These are phyloP conservation scores for Rutidosis leptorrhynchoides DNA, from an alignment of 129 eudicot genomes.

Conservation along the genomic window DNA sequence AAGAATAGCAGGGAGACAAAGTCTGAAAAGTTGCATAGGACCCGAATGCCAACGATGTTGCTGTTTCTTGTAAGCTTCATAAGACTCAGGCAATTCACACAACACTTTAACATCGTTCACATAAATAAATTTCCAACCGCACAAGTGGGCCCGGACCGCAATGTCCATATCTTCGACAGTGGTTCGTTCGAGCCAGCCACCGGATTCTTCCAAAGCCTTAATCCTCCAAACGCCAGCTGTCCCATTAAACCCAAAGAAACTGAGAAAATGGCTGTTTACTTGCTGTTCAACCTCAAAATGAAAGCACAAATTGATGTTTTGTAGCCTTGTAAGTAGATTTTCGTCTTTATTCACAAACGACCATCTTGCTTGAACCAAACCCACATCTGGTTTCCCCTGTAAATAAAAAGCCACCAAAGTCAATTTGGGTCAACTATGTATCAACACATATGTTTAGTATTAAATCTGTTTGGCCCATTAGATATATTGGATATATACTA, in stretches of 20 bases:
- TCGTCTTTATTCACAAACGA: conserved; percentile 88
- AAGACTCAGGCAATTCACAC: conserved; percentile 72
- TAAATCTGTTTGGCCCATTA: not conserved
- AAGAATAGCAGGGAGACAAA: conserved; percentile 58
- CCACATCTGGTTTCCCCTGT: conserved; percentile 85
- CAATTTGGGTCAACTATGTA: not conserved
- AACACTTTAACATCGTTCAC: conserved; percentile 59
- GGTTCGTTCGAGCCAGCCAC: conserved; percentile 94
- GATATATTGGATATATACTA: not conserved
- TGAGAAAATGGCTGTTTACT: conserved; percentile 72
- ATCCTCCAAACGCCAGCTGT: conserved; percentile 99
- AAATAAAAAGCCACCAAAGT: conserved; percentile 15
- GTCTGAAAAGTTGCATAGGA: conserved; percentile 79
- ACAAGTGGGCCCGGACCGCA: conserved; percentile 61
- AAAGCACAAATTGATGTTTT: conserved; percentile 83
- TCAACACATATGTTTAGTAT: not conserved
- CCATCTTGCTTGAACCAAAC: conserved; percentile 92
- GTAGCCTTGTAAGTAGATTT: conserved; percentile 80
- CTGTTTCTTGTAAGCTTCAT: conserved; percentile 77
- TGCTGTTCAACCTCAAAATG: conserved; percentile 98
- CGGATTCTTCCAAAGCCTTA: conserved; percentile 86
- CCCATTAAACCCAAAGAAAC: conserved; percentile 88
- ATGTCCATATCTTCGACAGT: conserved; percentile 82
- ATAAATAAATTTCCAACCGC: conserved; percentile 68
- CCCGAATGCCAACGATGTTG: conserved; percentile 88